phyloP scores from a whole-genome alignment of 192 early-diverging fungal species.

The Coemansia sp. region DNA sequence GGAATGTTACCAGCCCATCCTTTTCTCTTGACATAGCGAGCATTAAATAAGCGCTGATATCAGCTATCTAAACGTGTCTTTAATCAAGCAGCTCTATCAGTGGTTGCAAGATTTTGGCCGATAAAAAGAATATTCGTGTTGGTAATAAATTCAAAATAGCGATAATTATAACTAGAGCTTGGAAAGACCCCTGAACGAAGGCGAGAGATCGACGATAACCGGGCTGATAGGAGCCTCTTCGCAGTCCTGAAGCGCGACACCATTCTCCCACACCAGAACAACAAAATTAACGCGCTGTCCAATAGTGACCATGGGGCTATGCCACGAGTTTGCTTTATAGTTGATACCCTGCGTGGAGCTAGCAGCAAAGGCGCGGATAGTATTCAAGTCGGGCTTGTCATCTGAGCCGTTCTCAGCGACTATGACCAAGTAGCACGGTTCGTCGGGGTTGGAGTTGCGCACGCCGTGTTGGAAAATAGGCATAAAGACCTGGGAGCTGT shows the following conservation, averaged over 20 bases:
- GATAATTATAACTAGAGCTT: conserved; percentile 29
- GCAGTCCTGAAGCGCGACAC: conserved; percentile 72
- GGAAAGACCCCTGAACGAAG: conserved; percentile 44
- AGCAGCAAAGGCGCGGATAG: conserved; percentile 76
- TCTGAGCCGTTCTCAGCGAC: conserved; percentile 76
- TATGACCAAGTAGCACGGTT: conserved; percentile 70
- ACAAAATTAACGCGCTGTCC: conserved; percentile 67
- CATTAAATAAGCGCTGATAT: not conserved
- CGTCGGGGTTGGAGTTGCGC: conserved; percentile 25
- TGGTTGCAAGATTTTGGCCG: not conserved
- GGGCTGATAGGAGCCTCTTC: conserved; percentile 61
- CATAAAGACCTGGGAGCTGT: conserved; percentile 84
- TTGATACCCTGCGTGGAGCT: conserved; percentile 76
- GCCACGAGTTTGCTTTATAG: conserved; percentile 84
- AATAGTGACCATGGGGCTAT: conserved; percentile 86
- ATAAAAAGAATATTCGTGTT: not conserved
- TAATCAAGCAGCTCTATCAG: not conserved
- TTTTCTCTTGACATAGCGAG: not conserved
- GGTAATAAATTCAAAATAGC: not conserved
- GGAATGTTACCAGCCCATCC: not conserved
- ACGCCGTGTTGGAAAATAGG: conserved; percentile 63
- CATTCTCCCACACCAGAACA: conserved; percentile 80
- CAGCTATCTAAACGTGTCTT: not conserved
- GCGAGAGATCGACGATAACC: conserved; percentile 39
- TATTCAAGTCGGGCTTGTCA: conserved; percentile 72